Evolutionary conservation across 73 alveolate species (phyloP), one percentile per base, ranked within the genome.

Genomic region (Blepharisma japonicum): DNA sequence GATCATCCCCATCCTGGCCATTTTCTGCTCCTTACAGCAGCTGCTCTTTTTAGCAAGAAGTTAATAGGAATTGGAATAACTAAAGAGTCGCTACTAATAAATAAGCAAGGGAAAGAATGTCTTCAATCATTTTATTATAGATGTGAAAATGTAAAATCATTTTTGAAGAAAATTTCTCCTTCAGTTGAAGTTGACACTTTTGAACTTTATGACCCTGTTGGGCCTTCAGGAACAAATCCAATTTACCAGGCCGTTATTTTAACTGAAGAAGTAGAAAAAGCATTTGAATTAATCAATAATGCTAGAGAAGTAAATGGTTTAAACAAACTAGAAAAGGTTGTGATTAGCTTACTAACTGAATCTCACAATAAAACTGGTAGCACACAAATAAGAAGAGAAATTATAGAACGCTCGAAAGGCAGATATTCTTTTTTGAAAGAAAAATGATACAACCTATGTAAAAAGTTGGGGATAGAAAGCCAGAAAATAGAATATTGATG

Each of bases 1-100:
- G 93, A 86, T 45, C 93, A 86, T 45, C 47, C 81, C 54, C 93
- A 86, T 53, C 56, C 81, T 6, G 93, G 93, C 0, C 93, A 86
- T 68, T 56, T 76, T 45, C 71, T 86, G 6, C 76, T 86, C 6
- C 81, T 86, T 6, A 32, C 93, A 32, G 18, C 51, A 3, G 89
- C 93, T 0, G 83, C 81, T n/a, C 23, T 81, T 68, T 61, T 55
- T 9, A 82, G 89, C 18, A 39, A 68, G 20, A 66, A 86, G 38
- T 72, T 79, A 47, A 67, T 86, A 27, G 70, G 68, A 6, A 79
- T 82, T 3, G 90, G 93, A 1, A 77, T 86, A 6, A 86, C 93
- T 38, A 25, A 71, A 8, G 89, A 67, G 51, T 71, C 77, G 4
- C 25, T 86, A 6, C 82, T 86, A 8, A 51, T 32, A 53, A 86